Base-by-base conservation (phyloP, 805 yeast species). In the Candida tammaniensis region DNA sequence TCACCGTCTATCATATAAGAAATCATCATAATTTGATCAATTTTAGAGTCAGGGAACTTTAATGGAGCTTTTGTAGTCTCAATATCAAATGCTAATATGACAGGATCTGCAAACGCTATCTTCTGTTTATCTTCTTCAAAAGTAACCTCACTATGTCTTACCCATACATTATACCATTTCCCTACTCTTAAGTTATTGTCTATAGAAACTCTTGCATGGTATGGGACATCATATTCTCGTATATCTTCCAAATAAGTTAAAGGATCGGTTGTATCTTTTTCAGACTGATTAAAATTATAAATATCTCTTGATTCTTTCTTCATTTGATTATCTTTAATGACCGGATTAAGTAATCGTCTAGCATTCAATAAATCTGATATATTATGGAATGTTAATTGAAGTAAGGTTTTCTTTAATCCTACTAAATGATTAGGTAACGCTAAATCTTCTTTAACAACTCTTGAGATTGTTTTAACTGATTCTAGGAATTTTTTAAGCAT, bases 1-100 rank as follows among this genome's bases (percentile, higher is more conserved):
- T 86, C 95, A 8, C 98, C 98, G 55, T 93, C 98, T 42, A 93
- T 89, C 98, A 94, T 94, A 56, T 93, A 93, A 2, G 98, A 94
- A 32, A 93, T 93, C 98, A 94, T 94, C 97, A 93, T 93, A 25
- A 93, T 76, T 58, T 86, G 94, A 61, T 93, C 99, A 5, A 84
- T 72, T 8, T 82, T 70, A 5, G 96, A 75, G 50, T 87, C 98
- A 0, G 99, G 99, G 47, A 93, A 93, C 55, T 93, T 94, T 40
- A 93, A 70, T 2, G 98, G 98, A 9, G 94, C 87, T 55, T 93
- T 93, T 10, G 97, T 87, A 1, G 99, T 93, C 68, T 93, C 99
- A 36, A 93, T 93, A 72, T 93, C 99, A 55, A 86, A 93, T 0
- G 98, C 98, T 52, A 93, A 57, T 1, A 94, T 91, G 6, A 93